Conservation (phyloP, 1,284 basidiomycete species). For the Neonothopanus nambi region DNA sequence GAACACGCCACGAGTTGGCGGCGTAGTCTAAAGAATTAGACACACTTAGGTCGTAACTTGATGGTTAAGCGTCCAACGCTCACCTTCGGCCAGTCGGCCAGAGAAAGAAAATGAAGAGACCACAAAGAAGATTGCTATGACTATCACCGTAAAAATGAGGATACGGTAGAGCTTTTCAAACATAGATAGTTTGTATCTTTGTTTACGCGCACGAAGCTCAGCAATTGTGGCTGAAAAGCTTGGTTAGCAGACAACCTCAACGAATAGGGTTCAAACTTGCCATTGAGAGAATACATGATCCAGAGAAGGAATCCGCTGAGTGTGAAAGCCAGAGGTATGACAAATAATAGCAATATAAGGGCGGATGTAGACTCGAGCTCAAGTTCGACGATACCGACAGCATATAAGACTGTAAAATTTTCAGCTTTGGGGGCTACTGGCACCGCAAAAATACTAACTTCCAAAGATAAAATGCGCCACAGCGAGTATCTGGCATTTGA, state of each 20-base stretch:
- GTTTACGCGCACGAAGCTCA: conserved; percentile 82
- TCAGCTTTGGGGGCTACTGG: not conserved
- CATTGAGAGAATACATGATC: conserved; percentile 90
- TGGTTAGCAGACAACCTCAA: not conserved
- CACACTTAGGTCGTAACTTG: not conserved
- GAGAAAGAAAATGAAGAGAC: conserved; percentile 92
- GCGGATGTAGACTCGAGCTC: conserved; percentile 87
- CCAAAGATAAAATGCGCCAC: conserved; percentile 92
- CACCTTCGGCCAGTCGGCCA: conserved; percentile 86
- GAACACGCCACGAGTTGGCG: conserved; percentile 88
- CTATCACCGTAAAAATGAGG: conserved; percentile 80
- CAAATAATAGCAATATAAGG: conserved; percentile 77
- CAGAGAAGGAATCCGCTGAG: conserved; percentile 93
- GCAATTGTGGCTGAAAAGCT: conserved; percentile 70
- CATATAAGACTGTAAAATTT: conserved; percentile 71
- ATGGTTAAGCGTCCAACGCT: conserved; percentile 15
- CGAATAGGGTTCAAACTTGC: conserved; percentile 38
- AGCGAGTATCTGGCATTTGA: conserved; percentile 75
- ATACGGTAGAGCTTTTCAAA: conserved; percentile 87
- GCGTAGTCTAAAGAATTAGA: conserved; percentile 71
- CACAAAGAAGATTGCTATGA: conserved; percentile 89
- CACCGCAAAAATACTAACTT: conserved; percentile 50
- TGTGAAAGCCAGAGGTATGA: conserved; percentile 92
- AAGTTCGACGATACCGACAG: conserved; percentile 90
- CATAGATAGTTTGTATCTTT: conserved; percentile 85